phyloP scores from a whole-genome alignment of 176 grass and related monocot genomes.

The Carex littledalei region DNA sequence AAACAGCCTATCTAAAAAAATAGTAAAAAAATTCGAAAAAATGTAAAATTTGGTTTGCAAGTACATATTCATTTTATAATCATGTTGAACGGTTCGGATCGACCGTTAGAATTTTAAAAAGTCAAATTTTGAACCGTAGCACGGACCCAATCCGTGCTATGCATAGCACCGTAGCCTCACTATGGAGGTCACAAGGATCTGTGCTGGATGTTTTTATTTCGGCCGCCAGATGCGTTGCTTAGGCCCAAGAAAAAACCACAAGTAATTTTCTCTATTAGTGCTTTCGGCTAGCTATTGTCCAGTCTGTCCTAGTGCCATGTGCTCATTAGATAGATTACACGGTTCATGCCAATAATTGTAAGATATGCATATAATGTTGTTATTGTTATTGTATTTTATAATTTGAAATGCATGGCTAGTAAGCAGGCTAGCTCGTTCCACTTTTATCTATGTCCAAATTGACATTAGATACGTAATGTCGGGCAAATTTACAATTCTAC shows the following conservation, averaged over 20 bases:
- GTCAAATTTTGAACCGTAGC: no score
- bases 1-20: no score
- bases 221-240: not conserved
- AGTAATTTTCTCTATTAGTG: not conserved
- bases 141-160: no score
- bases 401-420: not conserved
- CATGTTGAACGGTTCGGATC: no score
- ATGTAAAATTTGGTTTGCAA: no score
- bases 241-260: not conserved
- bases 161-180: no score
- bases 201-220: constrained; percentile 9
- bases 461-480: no score
- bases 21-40: no score
- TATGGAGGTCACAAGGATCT: not conserved
- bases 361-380: not conserved
- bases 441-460: not conserved
- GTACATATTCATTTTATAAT: no score
- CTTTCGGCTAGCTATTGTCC: not conserved
- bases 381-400: not conserved
- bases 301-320: constrained; percentile 7
- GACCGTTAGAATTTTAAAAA: no score
- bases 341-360: constrained; percentile 7
- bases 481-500: not conserved
- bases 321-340: not conserved
- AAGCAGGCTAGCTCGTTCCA: not conserved